Base-by-base conservation (phyloP, 2,329 filamentous ascomycete species). In the Clonostachys chloroleuca region DNA sequence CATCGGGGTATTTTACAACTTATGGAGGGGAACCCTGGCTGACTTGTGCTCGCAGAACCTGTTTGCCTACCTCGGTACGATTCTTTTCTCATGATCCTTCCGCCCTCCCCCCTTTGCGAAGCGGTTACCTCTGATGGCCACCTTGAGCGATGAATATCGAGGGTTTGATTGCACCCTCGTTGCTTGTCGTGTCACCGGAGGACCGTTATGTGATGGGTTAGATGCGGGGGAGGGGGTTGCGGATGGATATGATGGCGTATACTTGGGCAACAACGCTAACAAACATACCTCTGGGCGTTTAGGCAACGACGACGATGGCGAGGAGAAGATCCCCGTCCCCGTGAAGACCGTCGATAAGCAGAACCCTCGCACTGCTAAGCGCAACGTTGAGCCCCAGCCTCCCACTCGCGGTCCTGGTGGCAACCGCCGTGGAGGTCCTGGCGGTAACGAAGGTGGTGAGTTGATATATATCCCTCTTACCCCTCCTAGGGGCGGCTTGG, bases 61-160 rank as follows among this genome's bases (percentile, higher is more conserved):
- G 67, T 97, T 89, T 83, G 92, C 94, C 83, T 86, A 95, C 78
- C 90, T 99, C 82, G 92, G 94, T 97, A 95, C 65, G 73, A 66
- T 57, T 53, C 36, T 39, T 10, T n/a, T 18, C 36, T 18, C 36
- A 39, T 39, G 36, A 39, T 30, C 24, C 24, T 30, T 30, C 24
- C 24, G 9, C 24, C 24, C 24, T 30, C 24, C 24, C 24, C 24
- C 24, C 24, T 24, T 24, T 30, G 24, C 24, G 24, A 30, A 30
- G 24, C 24, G 24, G 24, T 30, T 30, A 30, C 24, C 24, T 30
- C 24, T 30, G 24, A 30, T 30, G 24, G 24, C 4, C 24, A 24
- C 24, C 24, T 30, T 30, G 24, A 30, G 24, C 24, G 24, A 30
- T 30, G 9, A 30, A 30, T 5, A 30, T 30, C 24, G 24, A 30